Evolutionary conservation across 225 moss, liverwort and hornwort genomes (phyloP), one percentile per base, ranked within the genome.

Genomic region (Bryum argenteum): DNA sequence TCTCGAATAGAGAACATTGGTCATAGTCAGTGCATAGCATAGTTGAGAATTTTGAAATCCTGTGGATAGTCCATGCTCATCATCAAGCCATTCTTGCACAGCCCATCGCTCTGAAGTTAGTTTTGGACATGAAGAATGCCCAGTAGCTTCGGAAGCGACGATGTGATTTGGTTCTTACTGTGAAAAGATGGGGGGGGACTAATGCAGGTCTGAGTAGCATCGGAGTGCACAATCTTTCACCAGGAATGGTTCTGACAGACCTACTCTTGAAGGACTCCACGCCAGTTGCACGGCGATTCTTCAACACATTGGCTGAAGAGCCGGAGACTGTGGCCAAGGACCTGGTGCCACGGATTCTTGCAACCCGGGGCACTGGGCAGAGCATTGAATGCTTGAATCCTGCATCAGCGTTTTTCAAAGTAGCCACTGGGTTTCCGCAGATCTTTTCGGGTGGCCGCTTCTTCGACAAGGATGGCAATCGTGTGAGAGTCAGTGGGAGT

Each of bases 171-270:
- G 21, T 76, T 52, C 18, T 67, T 23, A 42, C 52, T 58, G 59
- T 55, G n/a, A 52, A 18, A 37, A 18, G 16, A 16, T 69, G 44
- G 37, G 53, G 20, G 8, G 53, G 54, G 45, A 58, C 38, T 44
- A 0, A 24, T 54, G 63, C 84, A 95, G 95, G 90, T 67, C 74
- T 97, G 22, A 84, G 79, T 40, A 91, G 91, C 71, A 88, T 97
- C 22, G 96, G 96, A 56, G 96, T 97, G 84, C 96, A 97, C 73
- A 97, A 97, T 42, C 81, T 97, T 54, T 97, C 96, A 7, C 96
- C 96, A 57, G 93, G 96, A 19, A 70, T 94, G 84, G 91, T 94
- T 39, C 89, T 97, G 0, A 97, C 97, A 39, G 94, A 97, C 75
- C 61, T 94, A 42, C 63, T 94, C 15, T 77, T 97, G 60, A 94